Evolutionary conservation across 257 asterid genomes (phyloP).

Genomic region (Solanum pinnatisectum): DNA sequence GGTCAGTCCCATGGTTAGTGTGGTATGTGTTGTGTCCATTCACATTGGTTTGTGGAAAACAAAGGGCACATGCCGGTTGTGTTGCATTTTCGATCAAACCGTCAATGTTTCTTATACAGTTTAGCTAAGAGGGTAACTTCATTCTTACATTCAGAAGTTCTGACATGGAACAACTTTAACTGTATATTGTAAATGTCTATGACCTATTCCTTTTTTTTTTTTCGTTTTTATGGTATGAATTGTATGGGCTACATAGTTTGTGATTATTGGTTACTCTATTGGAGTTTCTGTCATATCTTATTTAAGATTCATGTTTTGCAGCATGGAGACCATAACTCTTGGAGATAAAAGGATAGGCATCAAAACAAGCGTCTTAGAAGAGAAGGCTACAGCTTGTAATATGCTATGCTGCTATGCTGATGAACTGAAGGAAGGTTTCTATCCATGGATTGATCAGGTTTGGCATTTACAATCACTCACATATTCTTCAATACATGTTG

Average conservation of each 20-base stretch:
- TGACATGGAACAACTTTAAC: background rate
- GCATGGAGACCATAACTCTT: slow-evolving; percentile 95
- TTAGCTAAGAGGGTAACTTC: background rate
- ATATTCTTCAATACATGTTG: background rate
- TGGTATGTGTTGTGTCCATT: background rate
- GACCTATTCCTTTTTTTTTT: background rate
- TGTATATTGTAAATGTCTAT: background rate
- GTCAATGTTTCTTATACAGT: background rate
- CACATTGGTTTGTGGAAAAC: background rate
- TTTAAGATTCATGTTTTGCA: slow-evolving; percentile 22
- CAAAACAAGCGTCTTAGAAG: slow-evolving; percentile 93
- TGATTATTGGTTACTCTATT: background rate
- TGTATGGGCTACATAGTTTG: background rate
- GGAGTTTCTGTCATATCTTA: background rate
- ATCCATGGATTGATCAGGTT: slow-evolving; percentile 99
- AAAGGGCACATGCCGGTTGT: background rate
- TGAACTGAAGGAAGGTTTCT: slow-evolving; percentile 97
- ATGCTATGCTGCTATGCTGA: slow-evolving; percentile 99
- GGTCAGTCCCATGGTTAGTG: background rate
- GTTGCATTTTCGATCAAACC: background rate
- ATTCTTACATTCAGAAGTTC: background rate
- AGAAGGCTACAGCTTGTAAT: slow-evolving; percentile 98
- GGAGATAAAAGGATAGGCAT: slow-evolving; percentile 98
- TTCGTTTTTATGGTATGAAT: background rate
- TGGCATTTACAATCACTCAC: slow-evolving; percentile 7